Evolutionary conservation across 2,329 filamentous ascomycete species (phyloP), one percentile per base, ranked within the genome.

Genomic region (Cladosporium sp.): DNA sequence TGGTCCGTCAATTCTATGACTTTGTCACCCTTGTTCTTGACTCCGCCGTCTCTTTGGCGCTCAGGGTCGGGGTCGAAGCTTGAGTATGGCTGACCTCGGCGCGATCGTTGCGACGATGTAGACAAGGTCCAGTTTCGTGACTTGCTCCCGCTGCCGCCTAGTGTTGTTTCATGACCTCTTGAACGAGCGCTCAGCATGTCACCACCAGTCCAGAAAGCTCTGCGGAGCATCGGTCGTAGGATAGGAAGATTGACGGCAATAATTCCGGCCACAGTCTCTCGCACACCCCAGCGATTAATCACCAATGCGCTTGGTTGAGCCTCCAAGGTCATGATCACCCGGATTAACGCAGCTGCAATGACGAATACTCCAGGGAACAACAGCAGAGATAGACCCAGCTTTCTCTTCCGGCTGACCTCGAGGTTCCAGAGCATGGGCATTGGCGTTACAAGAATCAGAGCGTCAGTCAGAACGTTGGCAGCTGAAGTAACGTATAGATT

Each of bases 221-320:
- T 55, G 37, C 52, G 65, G 55, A 69, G 65, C 28, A 74, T 52
- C 0, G 72, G 72, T 7, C 67, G 63, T 3, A 75, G 61, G 19
- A 74, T 70, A 8, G 72, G 73, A 0, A 69, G 62, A 54, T 74
- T 74, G 49, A 74, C 71, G 3, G 72, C 69, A n/a, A 73, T 59
- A 19, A 74, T 69, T 15, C 69, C 72, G n/a, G 73, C 69, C 30
- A 72, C 64, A 1, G 71, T 73, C 56, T 75, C 73, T 47, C 73
- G 65, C 1, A 73, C 66, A 15, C 72, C 73, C 73, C 73, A 75
- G n/a, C 66, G 61, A 49, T 75, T 74, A 52, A 74, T 73, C 55
- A 67, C 72, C 14, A 70, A 61, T 1, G 69, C 70, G 1, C 66
- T 69, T 0, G 71, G 71, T 14, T 61, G 61, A 7, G 63, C 59